phyloP scores from a whole-genome alignment of 164 flowering plant species.

The Aristolochia californica region DNA sequence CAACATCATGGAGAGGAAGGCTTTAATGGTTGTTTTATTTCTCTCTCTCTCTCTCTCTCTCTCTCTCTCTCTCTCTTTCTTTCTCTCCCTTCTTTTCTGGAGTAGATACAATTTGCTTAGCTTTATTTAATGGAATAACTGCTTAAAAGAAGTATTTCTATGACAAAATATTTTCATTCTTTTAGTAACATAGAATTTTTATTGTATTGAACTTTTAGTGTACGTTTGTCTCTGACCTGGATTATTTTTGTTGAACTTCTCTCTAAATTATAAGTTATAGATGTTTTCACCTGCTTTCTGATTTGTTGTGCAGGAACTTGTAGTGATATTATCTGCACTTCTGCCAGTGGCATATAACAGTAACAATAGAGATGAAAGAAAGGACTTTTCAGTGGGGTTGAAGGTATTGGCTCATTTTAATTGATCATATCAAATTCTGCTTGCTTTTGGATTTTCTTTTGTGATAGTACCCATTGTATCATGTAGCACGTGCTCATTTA shows the following conservation, averaged over 20 bases:
- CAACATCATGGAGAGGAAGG: no score
- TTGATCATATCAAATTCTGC: not conserved
- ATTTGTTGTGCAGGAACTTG: slow-evolving; percentile 54
- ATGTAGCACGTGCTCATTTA: not conserved
- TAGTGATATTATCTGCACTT: slow-evolving; percentile 60
- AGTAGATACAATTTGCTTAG: no score
- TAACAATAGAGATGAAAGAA: slow-evolving; percentile 47
- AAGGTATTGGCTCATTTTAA: slow-evolving; percentile 39
- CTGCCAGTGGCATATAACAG: slow-evolving; percentile 68
- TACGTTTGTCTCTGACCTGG: no score
- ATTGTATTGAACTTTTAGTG: no score
- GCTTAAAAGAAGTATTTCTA: not conserved
- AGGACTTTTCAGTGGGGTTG: slow-evolving; percentile 57
- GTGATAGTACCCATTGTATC: not conserved
- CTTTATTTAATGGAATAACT: no score
- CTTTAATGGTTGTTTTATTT: no score
- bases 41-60: no score
- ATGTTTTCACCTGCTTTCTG: slow-evolving; percentile 1
- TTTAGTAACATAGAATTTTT: no score
- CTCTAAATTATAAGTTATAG: no score
- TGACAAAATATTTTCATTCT: not conserved
- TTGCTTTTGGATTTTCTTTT: not conserved
- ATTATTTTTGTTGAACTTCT: no score
- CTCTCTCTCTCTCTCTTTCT: no score
- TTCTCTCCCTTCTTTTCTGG: no score